Evolutionary conservation across 2,329 filamentous ascomycete genomes (phyloP).

Genomic region (Xylariaceae sp.): DNA sequence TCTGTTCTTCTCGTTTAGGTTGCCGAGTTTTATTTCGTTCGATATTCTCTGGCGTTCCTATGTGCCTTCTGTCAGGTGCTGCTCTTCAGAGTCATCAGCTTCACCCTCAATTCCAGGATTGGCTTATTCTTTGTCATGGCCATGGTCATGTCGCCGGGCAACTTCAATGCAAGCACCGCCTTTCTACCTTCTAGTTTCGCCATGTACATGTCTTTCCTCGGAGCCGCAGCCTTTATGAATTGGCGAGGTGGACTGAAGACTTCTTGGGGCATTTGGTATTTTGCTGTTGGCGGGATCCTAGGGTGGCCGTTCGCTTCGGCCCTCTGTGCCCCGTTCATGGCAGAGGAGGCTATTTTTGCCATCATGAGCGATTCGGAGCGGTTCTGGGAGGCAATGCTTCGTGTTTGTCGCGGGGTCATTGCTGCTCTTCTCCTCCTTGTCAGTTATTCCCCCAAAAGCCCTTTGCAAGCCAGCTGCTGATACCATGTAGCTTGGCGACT

Average conservation of each 20-base stretch:
- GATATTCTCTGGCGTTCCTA: slow-evolving; percentile 67
- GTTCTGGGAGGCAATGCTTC: slow-evolving; percentile 56
- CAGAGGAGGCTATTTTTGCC: slow-evolving; percentile 68
- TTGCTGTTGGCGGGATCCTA: slow-evolving; percentile 77
- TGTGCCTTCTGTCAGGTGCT: slow-evolving; percentile 82
- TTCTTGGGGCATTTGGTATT: slow-evolving; percentile 83
- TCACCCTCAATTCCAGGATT: slow-evolving; percentile 76
- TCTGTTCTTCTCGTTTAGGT: slow-evolving; percentile 37
- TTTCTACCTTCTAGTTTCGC: slow-evolving; percentile 93
- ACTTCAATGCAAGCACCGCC: slow-evolving; percentile 86
- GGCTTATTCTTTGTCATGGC: slow-evolving; percentile 81
- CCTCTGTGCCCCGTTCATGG: slow-evolving; percentile 73
- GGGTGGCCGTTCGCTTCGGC: slow-evolving; percentile 95
- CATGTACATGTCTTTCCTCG: slow-evolving; percentile 90
- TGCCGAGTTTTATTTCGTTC: slow-evolving; percentile 83
- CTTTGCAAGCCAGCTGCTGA: slow-evolving; percentile 9
- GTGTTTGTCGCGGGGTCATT: slow-evolving; percentile 65
- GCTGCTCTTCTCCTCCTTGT: slow-evolving; percentile 69
- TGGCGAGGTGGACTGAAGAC: slow-evolving; percentile 79
- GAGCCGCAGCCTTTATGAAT: slow-evolving; percentile 85
- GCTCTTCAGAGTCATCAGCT: slow-evolving; percentile 74
- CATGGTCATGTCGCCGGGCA: slow-evolving; percentile 77
- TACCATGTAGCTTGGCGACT: slow-evolving; percentile 60
- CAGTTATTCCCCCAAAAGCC: slow-evolving; percentile 33
- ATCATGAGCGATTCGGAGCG: slow-evolving; percentile 55